Evolutionary conservation across 2,329 filamentous ascomycete species (phyloP).

Genomic region (Penicillium expansum): DNA sequence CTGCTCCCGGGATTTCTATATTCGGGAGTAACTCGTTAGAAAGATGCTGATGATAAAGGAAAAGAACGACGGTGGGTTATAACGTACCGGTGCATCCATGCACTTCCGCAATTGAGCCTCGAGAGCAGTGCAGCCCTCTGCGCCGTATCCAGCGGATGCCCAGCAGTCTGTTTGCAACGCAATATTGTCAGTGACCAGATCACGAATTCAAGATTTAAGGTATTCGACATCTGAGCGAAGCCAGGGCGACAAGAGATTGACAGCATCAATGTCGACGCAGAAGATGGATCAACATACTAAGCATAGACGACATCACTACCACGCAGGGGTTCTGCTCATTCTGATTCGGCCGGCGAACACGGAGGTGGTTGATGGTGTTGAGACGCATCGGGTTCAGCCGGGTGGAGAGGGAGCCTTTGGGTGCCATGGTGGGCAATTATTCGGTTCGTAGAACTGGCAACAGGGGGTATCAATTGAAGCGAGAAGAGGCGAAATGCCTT

Average conservation of each 20-base stretch:
- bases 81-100: conserved; percentile 76
- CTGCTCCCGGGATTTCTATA: conserved; percentile 54
- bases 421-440: conserved; percentile 37
- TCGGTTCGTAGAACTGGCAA: neutral
- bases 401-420: conserved; percentile 43
- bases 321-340: conserved; percentile 63
- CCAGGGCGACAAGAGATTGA: neutral
- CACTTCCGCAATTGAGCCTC: conserved; percentile 62
- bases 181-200: conserved; percentile 12
- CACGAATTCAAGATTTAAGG: neutral
- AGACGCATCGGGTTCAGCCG: conserved; percentile 46
- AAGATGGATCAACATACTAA: conserved; percentile 52
- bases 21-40: conserved; percentile 3
- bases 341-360: conserved; percentile 62
- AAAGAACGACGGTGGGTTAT: conserved; percentile 1
- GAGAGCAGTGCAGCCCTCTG: conserved; percentile 58
- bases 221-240: neutral
- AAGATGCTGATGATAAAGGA: neutral
- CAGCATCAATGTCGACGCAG: neutral
- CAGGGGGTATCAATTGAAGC: neutral
- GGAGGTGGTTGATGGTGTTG: conserved; percentile 54
- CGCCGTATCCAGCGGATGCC: conserved; percentile 46
- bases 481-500: conserved; percentile 3
- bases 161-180: conserved; percentile 41
- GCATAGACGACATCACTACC: conserved; percentile 63